Conservation (phyloP, 148 eudicot species). For the Spergularia bocconei region DNA sequence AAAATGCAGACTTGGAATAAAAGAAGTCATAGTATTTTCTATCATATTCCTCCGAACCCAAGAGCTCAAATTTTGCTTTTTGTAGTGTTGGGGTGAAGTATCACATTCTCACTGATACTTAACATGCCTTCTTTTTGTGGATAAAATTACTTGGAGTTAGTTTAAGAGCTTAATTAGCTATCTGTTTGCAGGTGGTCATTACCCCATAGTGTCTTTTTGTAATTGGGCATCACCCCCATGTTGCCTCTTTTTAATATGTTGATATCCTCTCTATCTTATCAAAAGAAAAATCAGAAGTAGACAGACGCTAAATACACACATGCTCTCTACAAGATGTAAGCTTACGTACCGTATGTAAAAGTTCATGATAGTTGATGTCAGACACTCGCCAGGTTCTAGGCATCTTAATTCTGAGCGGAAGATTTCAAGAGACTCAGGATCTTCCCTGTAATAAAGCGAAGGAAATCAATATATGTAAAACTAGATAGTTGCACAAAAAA, state of each 20-base stretch:
- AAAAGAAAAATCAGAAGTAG: not conserved
- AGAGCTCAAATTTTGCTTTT: no score
- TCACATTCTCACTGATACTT: no score
- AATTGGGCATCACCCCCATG: no score
- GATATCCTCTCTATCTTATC: no score
- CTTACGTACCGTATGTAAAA: conserved; percentile 69
- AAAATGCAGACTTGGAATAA: not conserved
- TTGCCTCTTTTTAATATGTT: no score
- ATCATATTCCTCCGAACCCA: no score
- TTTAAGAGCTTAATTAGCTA: no score
- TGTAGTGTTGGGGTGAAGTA: not conserved
- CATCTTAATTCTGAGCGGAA: conserved; percentile 61
- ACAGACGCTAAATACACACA: not conserved
- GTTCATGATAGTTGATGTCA: conserved; percentile 88
- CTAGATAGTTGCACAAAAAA: not conserved
- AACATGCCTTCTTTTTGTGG: no score
- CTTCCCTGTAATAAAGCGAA: conserved; percentile 44
- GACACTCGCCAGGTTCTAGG: conserved; percentile 67
- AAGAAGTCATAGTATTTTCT: no score
- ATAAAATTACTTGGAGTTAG: no score
- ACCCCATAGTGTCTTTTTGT: no score
- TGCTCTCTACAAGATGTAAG: conserved; percentile 1
- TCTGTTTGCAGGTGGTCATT: no score
- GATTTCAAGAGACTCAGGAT: conserved; percentile 71
- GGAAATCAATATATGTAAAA: conserved; percentile 6